Conservation (phyloP, 352 stramenopile genomes). For the Globisporangium megalacanthum region DNA sequence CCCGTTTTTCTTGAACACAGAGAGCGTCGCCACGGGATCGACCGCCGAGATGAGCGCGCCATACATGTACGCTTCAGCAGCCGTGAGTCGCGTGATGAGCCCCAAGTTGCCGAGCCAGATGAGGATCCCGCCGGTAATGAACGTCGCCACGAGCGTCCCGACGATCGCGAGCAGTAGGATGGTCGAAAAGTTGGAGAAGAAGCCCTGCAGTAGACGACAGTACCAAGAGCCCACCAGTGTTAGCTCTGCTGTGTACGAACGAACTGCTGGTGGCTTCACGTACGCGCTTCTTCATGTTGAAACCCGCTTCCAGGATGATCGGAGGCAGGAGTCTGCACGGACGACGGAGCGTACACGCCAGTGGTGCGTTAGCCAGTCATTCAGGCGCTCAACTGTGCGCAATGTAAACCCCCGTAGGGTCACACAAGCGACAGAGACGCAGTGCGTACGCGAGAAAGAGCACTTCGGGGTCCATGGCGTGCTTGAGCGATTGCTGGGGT, state of each 20-base stretch:
- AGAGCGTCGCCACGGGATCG: constrained; percentile 91
- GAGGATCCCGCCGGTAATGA: constrained; percentile 70
- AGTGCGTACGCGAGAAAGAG: constrained; percentile 69
- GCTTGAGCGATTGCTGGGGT: constrained; percentile 66
- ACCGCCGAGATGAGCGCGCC: constrained; percentile 91
- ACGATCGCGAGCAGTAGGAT: constrained; percentile 80
- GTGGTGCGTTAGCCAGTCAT: neutral
- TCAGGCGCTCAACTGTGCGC: neutral
- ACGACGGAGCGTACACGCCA: no score
- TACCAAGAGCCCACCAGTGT: neutral
- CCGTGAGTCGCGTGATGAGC: constrained; percentile 73
- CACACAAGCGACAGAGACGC: neutral
- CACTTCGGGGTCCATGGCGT: constrained; percentile 76
- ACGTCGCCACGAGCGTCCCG: constrained; percentile 74
- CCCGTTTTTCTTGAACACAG: constrained; percentile 91
- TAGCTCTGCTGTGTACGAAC: neutral
- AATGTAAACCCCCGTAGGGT: no score
- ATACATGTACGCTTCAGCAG: constrained; percentile 90
- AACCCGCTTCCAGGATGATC: constrained; percentile 83
- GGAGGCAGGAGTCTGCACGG: constrained; percentile 48
- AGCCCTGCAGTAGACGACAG: constrained; percentile 32
- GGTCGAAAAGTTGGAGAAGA: constrained; percentile 87
- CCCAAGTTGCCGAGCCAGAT: constrained; percentile 68
- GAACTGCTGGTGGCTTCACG: neutral
- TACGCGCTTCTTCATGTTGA: constrained; percentile 87